phyloP scores from a whole-genome alignment of 768 basidiomycete species.

The Baorangia bicolor region DNA sequence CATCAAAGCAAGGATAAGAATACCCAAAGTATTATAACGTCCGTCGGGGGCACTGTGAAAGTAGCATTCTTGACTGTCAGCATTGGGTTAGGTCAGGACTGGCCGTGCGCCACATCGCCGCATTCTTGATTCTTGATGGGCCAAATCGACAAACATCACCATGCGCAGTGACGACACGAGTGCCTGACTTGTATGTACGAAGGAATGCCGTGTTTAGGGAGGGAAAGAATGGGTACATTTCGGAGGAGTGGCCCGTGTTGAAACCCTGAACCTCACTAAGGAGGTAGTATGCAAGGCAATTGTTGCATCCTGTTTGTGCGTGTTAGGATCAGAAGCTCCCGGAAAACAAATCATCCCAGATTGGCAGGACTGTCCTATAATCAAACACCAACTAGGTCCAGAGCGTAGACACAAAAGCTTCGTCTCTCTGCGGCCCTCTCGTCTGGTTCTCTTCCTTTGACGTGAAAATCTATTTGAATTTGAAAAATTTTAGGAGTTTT shows the following conservation, averaged over 20 bases:
- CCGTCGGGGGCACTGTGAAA: neutral
- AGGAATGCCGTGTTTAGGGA: neutral
- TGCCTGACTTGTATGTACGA: slow-evolving; percentile 8
- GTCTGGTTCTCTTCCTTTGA: neutral
- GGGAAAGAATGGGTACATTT: neutral
- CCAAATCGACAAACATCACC: slow-evolving; percentile 1
- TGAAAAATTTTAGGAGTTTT: neutral
- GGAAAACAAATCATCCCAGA: slow-evolving; percentile 23
- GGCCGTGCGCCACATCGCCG: slow-evolving; percentile 21
- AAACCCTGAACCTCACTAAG: neutral
- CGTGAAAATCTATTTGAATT: neutral
- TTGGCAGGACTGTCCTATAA: slow-evolving; percentile 7
- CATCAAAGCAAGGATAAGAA: neutral
- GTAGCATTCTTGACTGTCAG: neutral
- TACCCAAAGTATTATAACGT: neutral
- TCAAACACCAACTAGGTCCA: neutral
- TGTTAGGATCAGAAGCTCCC: slow-evolving; percentile 31
- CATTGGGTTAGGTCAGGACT: slow-evolving; percentile 2
- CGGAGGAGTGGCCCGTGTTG: neutral
- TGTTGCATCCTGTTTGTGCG: slow-evolving; percentile 22
- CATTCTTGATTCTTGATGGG: slow-evolving; percentile 15
- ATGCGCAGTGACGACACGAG: slow-evolving; percentile 16
- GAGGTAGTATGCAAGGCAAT: neutral
- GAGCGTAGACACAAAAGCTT: neutral
- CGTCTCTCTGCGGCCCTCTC: neutral